Conservation (phyloP, 2,329 filamentous ascomycete genomes). For the Hypoxylon sp. region DNA sequence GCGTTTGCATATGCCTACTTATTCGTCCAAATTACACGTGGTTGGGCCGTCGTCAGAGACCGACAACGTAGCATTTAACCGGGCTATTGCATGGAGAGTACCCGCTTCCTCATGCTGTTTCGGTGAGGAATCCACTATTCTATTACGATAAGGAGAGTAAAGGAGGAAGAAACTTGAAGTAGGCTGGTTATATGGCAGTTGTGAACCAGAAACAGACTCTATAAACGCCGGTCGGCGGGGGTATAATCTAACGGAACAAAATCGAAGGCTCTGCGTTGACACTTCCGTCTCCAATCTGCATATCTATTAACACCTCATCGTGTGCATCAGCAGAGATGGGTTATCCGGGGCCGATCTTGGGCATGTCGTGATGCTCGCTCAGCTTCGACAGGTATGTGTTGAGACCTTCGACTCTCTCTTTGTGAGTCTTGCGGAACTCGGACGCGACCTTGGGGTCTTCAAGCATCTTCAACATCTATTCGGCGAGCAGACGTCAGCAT, state of each 20-base stretch:
- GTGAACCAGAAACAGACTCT: background rate
- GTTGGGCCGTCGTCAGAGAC: background rate
- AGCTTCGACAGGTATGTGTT: conserved; percentile 93
- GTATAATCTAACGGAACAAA: conserved; percentile 9
- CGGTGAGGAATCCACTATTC: too few relatives aligned
- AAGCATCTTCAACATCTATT: conserved; percentile 82
- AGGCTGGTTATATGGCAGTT: background rate
- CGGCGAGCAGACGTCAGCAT: conserved; percentile 31
- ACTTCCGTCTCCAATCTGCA: background rate
- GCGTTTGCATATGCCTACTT: too few relatives aligned
- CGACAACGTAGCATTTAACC: too few relatives aligned
- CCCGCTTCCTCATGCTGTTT: too few relatives aligned
- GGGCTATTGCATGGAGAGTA: too few relatives aligned
- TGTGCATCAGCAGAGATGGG: background rate
- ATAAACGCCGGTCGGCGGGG: conserved; percentile 14
- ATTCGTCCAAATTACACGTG: background rate
- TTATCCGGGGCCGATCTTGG: conserved; percentile 73
- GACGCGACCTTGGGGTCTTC: conserved; percentile 68
- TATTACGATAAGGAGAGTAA: background rate
- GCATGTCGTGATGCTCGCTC: conserved; percentile 98
- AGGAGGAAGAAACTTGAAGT: background rate
- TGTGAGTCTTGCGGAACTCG: conserved; percentile 95
- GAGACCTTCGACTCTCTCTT: conserved; percentile 93
- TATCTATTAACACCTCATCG: conserved; percentile 1
- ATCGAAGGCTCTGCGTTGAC: background rate